These are phyloP conservation scores for Eimeria falciformis DNA, from an alignment of 169 alveolate species.

Conservation along the genomic window DNA sequence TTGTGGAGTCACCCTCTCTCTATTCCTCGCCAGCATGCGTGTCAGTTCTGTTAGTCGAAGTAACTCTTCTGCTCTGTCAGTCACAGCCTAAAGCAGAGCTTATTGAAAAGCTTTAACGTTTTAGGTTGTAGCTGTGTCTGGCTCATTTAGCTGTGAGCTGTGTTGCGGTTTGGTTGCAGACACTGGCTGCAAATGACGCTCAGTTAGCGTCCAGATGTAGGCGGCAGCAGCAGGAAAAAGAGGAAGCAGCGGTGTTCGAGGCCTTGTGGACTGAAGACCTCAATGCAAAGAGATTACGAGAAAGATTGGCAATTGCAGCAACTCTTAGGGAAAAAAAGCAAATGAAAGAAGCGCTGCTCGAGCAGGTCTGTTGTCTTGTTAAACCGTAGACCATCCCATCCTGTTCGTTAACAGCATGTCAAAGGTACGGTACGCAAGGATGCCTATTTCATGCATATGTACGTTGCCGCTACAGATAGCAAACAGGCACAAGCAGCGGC, in stretches of 20 bases:
- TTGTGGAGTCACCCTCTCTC: too few relatives aligned
- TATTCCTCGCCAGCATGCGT: too few relatives aligned
- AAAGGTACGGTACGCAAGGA: too few relatives aligned
- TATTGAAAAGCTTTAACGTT: too few relatives aligned
- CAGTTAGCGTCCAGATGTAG: slow-evolving; percentile 39
- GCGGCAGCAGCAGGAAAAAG: slow-evolving; percentile 30
- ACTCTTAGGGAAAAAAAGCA: not conserved
- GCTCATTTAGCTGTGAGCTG: too few relatives aligned
- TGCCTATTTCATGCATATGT: too few relatives aligned
- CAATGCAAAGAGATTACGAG: slow-evolving; percentile 46
- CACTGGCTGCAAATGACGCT: slow-evolving; percentile 57
- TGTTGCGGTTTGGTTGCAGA: not conserved
- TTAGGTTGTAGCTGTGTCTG: too few relatives aligned
- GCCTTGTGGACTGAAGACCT: slow-evolving; percentile 66
- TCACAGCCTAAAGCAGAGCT: too few relatives aligned
- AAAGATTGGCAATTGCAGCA: slow-evolving; percentile 9
- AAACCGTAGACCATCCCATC: not conserved
- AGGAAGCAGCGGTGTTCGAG: slow-evolving; percentile 48
- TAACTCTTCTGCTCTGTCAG: too few relatives aligned
- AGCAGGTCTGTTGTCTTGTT: slow-evolving; percentile 24
- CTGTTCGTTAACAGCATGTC: not conserved
- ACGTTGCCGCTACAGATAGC: slow-evolving; percentile 26
- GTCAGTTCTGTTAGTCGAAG: too few relatives aligned
- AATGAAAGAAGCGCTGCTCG: slow-evolving; percentile 53
- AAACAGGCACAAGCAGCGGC: slow-evolving; percentile 12